Percentiles rank a stretch among this genome's conserved stretches.
Evolutionary conservation across 306 rosid species (phyloP).

Genomic region (Rubus idaeus): DNA sequence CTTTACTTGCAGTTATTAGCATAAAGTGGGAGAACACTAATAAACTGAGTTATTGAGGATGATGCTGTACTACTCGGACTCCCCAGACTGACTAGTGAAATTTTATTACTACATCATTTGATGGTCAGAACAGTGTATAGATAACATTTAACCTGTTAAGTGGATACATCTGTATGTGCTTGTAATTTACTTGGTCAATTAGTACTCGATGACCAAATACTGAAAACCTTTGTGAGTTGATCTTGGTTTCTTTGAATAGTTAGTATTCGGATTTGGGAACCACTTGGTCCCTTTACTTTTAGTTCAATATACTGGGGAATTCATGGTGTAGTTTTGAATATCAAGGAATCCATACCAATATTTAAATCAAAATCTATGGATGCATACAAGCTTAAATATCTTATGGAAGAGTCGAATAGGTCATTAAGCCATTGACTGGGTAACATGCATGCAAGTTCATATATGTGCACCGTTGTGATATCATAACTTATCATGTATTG

Average conservation of each 20-base stretch:
- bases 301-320: neutral
- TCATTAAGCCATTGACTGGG: neutral
- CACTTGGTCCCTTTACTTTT: neutral
- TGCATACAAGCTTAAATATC: neutral
- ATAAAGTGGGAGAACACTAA: neutral
- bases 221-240: neutral
- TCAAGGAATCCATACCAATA: neutral
- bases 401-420: neutral
- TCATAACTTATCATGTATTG: neutral
- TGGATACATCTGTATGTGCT: neutral
- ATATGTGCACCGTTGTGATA: neutral
- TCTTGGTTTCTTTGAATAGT: neutral
- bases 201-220: neutral
- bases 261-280: neutral
- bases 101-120: constrained; percentile 1
- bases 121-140: constrained; percentile 1
- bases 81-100: neutral
- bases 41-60: constrained; percentile 7
- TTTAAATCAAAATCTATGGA: neutral
- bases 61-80: neutral
- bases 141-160: neutral
- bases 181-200: neutral
- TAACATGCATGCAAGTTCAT: neutral
- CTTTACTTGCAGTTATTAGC: constrained; percentile 14
- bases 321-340: neutral